Base-by-base conservation (phyloP, 306 rosid species). In the Casuarina cunninghamiana region DNA sequence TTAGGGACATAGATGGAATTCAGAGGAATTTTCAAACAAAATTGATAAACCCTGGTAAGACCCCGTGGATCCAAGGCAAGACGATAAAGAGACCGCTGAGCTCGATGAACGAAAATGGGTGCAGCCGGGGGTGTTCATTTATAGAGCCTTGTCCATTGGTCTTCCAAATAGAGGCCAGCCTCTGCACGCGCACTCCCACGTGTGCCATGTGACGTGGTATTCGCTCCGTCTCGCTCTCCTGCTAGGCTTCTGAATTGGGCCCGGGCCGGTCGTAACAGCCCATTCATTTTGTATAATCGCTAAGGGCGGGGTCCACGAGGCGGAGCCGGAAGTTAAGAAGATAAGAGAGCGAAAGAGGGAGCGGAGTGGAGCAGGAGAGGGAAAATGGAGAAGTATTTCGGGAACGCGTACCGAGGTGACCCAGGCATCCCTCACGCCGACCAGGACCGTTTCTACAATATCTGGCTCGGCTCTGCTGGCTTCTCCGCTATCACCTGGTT, bases 371-470 rank as follows among this genome's bases (percentile, higher is more conserved):
- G 79, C 32, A 37, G n/a, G 60, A n/a, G 43, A 46, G 61, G 48
- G 53, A 77, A 67, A 45, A 91, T 89, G 97, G 97, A 95, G 88
- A 95, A 92, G 92, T 92, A 91, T 60, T 95, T 92, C 77, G 97
- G 97, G 17, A 89, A 90, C 41, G 93, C 98, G 1, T 95, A 92
- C 72, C 83, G 98, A 1, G 98, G 97, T 55, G 98, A 95, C 87
- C 97, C 97, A 1, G 98, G 97, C 2, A 90, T 95, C 46, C 97
- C 97, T 3, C 98, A 90, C 26, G 71, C 93, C 3, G 95, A 82
- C 43, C 79, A 88, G 4, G 87, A 83, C 9, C 87, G 91, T 4
- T 95, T 92, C 82, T 80, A 74, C 21, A 88, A 84, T 85, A 91
- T 91, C 13, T 92, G 98, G 98, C 21, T 91, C 53, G 97, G 97